phyloP scores from a whole-genome alignment of 2,329 filamentous ascomycete species.

The Trichophyton rubrum region DNA sequence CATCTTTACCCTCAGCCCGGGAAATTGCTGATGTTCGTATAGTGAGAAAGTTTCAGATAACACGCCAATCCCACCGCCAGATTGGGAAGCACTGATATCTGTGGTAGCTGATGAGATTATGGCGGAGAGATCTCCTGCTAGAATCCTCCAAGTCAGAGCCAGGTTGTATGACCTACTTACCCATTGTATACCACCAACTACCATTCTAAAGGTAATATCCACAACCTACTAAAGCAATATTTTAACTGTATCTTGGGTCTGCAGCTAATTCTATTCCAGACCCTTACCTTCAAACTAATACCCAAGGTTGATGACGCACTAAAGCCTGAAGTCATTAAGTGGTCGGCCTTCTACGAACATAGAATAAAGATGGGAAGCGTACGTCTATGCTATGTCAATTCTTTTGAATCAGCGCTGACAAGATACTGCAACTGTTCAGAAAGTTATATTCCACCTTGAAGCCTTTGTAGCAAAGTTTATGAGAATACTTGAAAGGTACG shows the following conservation, averaged over 20 bases:
- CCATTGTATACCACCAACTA: conserved; percentile 92
- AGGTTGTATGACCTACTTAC: conserved; percentile 96
- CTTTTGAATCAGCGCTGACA: background rate
- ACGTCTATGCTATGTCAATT: conserved; percentile 17
- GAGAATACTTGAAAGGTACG: conserved; percentile 82
- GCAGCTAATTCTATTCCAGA: conserved; percentile 31
- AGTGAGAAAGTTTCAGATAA: conserved; percentile 83
- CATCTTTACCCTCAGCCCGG: no score
- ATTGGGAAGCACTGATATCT: conserved; percentile 87
- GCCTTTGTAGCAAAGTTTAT: conserved; percentile 99
- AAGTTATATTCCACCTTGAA: conserved; percentile 96
- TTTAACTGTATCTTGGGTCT: background rate
- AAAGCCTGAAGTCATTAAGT: conserved; percentile 85
- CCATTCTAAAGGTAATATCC: conserved; percentile 61
- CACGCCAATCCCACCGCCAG: conserved; percentile 83
- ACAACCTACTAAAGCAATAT: background rate
- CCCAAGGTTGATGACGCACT: conserved; percentile 74
- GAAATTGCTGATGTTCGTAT: conserved; percentile 9
- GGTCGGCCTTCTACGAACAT: conserved; percentile 96
- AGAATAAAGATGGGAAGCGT: conserved; percentile 71
- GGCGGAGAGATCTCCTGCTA: conserved; percentile 78
- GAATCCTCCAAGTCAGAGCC: conserved; percentile 74
- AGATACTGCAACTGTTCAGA: conserved; percentile 32
- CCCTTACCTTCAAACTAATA: conserved; percentile 85
- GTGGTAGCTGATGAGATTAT: conserved; percentile 90